Evolutionary conservation across 2,329 filamentous ascomycete genomes (phyloP), one percentile per base, ranked within the genome.

Genomic region (Cladophialophora yegresii): DNA sequence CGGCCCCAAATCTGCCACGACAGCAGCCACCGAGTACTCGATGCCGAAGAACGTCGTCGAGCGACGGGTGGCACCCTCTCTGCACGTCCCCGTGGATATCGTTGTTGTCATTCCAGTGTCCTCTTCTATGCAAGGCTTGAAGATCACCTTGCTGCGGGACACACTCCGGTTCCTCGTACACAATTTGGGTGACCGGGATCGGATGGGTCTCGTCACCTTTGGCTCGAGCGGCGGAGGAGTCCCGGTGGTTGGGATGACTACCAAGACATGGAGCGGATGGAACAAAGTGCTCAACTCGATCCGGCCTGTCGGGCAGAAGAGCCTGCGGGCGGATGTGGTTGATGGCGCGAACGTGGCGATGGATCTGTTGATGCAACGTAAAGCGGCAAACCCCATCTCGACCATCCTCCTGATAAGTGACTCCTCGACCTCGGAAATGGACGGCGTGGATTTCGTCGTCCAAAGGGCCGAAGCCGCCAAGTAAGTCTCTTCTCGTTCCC

Each of bases 41-140:
- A 90, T 84, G 74, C 87, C 90, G 47, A 84, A 84, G 20, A 75
- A 73, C 77, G 60, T 65, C 45, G 64, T 33, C 57, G 75, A 55
- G 62, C 75, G 30, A 64, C 71, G 70, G 58, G 78, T 77, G 75
- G 73, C 79, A 79, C 58, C 72, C 73, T 85, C 88, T 5, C 76
- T 93, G 54, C 95, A 99, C 74, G 91, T 98, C 16, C 93, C 95
- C 1, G 86, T 98, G 60, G 95, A 99, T 74, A 88, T 99, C 32
- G 93, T 99, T 0, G 92, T 98, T 0, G 95, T 99, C 23, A 93
- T 99, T 36, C 95, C 95, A 0, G 92, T 99, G 5, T 98, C 95
- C 0, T 96, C 93, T 0, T 98, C 95, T 0, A 99, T 98, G 93
- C 95, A 98, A 77, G 95, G 95, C n/a, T 86, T 99, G 66, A 99